phyloP scores from a whole-genome alignment of 2,329 filamentous ascomycete genomes.

The Triangularia setosa region DNA sequence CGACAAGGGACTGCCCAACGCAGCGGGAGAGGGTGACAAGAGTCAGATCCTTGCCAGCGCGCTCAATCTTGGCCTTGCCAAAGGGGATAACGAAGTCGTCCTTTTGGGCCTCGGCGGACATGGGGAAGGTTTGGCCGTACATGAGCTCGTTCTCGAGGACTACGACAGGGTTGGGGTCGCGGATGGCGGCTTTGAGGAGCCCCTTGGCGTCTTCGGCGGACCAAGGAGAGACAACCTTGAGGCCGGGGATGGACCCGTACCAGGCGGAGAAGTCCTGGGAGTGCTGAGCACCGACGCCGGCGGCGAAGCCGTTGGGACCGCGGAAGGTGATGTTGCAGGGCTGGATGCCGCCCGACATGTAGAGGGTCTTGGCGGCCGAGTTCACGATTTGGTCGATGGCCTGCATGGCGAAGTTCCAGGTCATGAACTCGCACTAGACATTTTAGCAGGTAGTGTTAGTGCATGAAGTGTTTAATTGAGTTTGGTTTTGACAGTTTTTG shows the following conservation, averaged over 20 bases:
- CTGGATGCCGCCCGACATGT: slow-evolving; percentile 99
- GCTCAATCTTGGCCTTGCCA: slow-evolving; percentile 99
- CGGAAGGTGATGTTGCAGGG: slow-evolving; percentile 99
- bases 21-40: slow-evolving; percentile 93
- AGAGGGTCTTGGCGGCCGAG: slow-evolving; percentile 97
- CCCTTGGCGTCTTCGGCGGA: slow-evolving; percentile 98
- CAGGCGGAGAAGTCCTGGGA: slow-evolving; percentile 98
- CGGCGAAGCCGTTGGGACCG: slow-evolving; percentile 94
- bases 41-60: slow-evolving; percentile 90
- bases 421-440: slow-evolving; percentile 95
- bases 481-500: neutral
- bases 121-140: slow-evolving; percentile 92
- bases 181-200: slow-evolving; percentile 93
- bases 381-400: slow-evolving; percentile 99
- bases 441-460: slow-evolving; percentile 4
- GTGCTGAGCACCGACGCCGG: slow-evolving; percentile 95
- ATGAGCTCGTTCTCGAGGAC: slow-evolving; percentile 86
- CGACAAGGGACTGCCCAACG: slow-evolving; percentile 84
- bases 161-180: slow-evolving; percentile 95
- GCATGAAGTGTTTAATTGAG: neutral
- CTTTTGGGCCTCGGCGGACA: slow-evolving; percentile 94
- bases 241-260: slow-evolving; percentile 96
- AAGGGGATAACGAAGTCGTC: slow-evolving; percentile 96
- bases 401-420: slow-evolving; percentile 99
- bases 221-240: slow-evolving; percentile 97